These are phyloP conservation scores for Trametes meyenii DNA, from an alignment of 768 basidiomycete genomes.

Conservation along the genomic window DNA sequence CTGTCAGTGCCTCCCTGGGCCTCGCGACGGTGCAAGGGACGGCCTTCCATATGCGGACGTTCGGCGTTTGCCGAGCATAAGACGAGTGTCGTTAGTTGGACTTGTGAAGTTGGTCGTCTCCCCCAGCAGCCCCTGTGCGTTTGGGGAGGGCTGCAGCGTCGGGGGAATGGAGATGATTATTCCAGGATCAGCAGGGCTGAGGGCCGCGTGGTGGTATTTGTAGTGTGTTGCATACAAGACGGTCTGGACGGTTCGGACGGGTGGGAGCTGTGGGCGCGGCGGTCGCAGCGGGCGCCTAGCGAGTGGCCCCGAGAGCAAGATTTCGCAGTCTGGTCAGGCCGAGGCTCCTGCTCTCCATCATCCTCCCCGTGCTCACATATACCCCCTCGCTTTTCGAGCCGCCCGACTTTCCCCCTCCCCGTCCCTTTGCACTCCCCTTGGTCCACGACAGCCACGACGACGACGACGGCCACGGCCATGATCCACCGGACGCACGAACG, in stretches of 20 bases:
- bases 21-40: not conserved
- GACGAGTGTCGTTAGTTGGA: too few relatives aligned
- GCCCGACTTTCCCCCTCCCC: not conserved
- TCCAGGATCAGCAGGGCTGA: not conserved
- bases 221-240: not conserved
- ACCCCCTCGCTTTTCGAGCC: constrained; percentile 6
- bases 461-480: constrained; percentile 35
- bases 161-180: not conserved
- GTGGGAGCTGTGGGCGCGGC: constrained; percentile 10
- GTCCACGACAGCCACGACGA: not conserved
- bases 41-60: constrained; percentile 8
- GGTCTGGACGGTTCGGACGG: constrained; percentile 6
- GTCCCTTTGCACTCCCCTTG: constrained; percentile 3
- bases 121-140: too few relatives aligned
- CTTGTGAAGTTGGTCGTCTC: too few relatives aligned
- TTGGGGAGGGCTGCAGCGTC: too few relatives aligned
- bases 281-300: constrained; percentile 15
- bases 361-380: constrained; percentile 19
- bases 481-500: constrained; percentile 48
- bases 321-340: constrained; percentile 27
- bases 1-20: too few relatives aligned
- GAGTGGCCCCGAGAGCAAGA: constrained; percentile 14
- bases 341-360: constrained; percentile 24
- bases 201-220: not conserved
- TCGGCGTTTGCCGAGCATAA: constrained; percentile 2